Evolutionary conservation across 2,329 filamentous ascomycete genomes (phyloP).

Genomic region (Penicillium sp.): DNA sequence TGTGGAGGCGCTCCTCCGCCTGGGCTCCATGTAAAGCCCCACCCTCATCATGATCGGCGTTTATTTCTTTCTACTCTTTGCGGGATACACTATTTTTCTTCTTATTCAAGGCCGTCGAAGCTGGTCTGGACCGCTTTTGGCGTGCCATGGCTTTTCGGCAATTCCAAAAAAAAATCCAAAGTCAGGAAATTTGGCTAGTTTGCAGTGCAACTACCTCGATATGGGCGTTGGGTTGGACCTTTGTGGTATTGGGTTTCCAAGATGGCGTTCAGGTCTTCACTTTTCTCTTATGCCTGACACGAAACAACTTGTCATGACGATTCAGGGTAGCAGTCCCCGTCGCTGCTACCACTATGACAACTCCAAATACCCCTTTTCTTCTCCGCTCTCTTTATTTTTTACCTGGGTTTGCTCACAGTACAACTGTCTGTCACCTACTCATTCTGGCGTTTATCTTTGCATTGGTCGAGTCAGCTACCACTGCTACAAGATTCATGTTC

Average conservation of each 20-base stretch:
- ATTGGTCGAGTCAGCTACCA: constrained; percentile 5
- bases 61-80: constrained; percentile 8
- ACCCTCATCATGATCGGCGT: constrained; percentile 28
- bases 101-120: constrained; percentile 22
- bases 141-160: constrained; percentile 14
- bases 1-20: constrained; percentile 49
- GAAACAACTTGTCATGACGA: constrained; percentile 9
- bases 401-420: not conserved
- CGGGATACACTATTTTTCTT: constrained; percentile 8
- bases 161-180: constrained; percentile 16
- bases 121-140: constrained; percentile 29
- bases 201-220: constrained; percentile 13
- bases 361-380: constrained; percentile 8
- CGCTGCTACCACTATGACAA: constrained; percentile 4
- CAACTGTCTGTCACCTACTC: not conserved
- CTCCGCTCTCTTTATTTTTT: not conserved
- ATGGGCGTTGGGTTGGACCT: constrained; percentile 8
- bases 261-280: constrained; percentile 15
- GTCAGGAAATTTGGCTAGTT: constrained; percentile 2
- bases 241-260: constrained; percentile 8
- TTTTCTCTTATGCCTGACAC: constrained; percentile 8
- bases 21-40: constrained; percentile 49
- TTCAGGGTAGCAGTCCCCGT: constrained; percentile 1
- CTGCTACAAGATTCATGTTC: constrained; percentile 4
- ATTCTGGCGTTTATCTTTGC: constrained; percentile 12